Conservation (phyloP, 1,284 basidiomycete species). For the Sanguinoderma infundibulare region DNA sequence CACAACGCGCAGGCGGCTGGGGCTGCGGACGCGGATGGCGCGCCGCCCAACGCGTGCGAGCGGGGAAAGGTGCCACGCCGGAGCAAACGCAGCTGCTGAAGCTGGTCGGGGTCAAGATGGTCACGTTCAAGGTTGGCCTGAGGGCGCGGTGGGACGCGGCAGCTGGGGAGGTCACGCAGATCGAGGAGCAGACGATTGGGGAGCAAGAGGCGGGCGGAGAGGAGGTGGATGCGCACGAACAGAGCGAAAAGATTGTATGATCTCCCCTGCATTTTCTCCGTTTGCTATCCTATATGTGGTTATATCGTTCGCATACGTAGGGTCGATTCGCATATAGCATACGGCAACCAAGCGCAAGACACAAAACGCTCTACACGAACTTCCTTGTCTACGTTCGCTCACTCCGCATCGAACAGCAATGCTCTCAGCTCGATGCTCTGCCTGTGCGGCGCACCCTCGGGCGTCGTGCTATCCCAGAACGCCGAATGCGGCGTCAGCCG, state of each 20-base stretch:
- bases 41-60: constrained; percentile 85
- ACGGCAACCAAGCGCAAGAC: too few species aligned
- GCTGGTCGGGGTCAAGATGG: constrained; percentile 87
- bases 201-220: constrained; percentile 40
- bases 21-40: constrained; percentile 85
- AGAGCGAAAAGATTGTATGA: constrained; percentile 38
- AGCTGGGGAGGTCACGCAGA: constrained; percentile 68
- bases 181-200: constrained; percentile 48
- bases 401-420: constrained; percentile 41
- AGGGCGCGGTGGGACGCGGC: constrained; percentile 78
- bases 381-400: too few species aligned
- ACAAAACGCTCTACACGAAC: too few species aligned
- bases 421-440: constrained; percentile 46
- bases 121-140: constrained; percentile 76
- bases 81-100: constrained; percentile 92
- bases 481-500: constrained; percentile 51
- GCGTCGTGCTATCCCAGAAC: constrained; percentile 45
- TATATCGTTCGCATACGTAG: too few species aligned
- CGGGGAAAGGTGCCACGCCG: constrained; percentile 74
- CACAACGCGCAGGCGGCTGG: constrained; percentile 97
- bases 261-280: constrained; percentile 8
- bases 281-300: constrained; percentile 4
- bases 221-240: constrained; percentile 48
- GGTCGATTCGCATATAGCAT: not conserved
- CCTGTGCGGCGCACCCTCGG: constrained; percentile 42